Evolutionary conservation across 1,284 basidiomycete genomes (phyloP).

Genomic region (Trametes versicolor): DNA sequence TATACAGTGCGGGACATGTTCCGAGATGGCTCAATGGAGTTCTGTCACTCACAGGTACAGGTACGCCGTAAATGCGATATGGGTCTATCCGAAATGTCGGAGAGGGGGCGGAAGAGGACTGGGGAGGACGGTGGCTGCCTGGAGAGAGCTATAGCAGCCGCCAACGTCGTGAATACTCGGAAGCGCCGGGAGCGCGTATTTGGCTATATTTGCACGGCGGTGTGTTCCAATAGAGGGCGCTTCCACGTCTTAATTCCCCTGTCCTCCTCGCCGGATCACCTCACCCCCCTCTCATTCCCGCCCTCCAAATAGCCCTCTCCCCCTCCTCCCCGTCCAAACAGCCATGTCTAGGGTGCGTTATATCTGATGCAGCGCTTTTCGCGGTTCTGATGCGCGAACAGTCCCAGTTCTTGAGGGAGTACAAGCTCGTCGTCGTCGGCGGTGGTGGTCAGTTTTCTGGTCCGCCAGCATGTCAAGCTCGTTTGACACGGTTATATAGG

Average conservation of each 20-base stretch:
- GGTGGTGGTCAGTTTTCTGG: constrained; percentile 83
- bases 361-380: background rate
- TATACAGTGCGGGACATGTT: background rate
- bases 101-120: constrained; percentile 1
- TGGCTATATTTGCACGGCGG: constrained; percentile 26
- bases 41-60: constrained; percentile 9
- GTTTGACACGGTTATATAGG: constrained; percentile 57
- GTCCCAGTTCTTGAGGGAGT: constrained; percentile 95
- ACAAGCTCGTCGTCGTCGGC: constrained; percentile 97
- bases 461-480: background rate
- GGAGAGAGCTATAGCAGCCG: background rate
- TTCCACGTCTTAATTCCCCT: constrained; percentile 30
- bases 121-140: background rate
- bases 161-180: background rate
- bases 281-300: constrained; percentile 31
- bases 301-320: constrained; percentile 24
- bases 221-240: constrained; percentile 29
- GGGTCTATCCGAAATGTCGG: background rate
- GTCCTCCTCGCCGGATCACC: constrained; percentile 37
- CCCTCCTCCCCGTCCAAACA: constrained; percentile 21
- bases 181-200: constrained; percentile 23
- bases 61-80: background rate
- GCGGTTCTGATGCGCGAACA: constrained; percentile 20
- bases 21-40: background rate
- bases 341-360: constrained; percentile 47